Base-by-base conservation (phyloP, 2,329 filamentous ascomycete genomes). In the Cryphonectria japonica region DNA sequence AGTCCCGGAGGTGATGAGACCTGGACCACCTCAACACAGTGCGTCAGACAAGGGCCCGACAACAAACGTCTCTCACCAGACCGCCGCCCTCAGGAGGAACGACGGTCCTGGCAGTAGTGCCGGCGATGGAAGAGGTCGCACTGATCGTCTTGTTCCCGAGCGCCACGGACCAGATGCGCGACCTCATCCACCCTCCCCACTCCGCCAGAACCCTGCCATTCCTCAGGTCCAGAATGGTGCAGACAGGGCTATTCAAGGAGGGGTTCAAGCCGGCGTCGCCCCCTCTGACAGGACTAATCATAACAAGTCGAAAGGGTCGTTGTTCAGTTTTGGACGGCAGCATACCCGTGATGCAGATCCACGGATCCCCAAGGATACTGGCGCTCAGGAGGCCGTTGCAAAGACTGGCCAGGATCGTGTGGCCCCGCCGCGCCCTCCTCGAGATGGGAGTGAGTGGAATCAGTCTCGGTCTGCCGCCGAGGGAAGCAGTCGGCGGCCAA, bases 301-400 rank as follows among this genome's bases (percentile, higher is more conserved):
- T 11, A 43, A 26, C 19, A 46, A 43, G 14, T 34, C 41, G n/a
- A 65, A n/a, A 7, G 63, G 63, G 16, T 22, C 37, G 11, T 26
- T 65, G 7, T 65, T 65, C 63, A 65, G 22, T 22, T 65, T 65
- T 65, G 63, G 63, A 9, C n/a, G 63, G 29, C 41, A 65, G 16
- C 41, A 50, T 65, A 22, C 63, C 29, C 63, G 63, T 50, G 63
- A 65, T 29, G 41, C 43, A 26, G 43, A 34, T 43, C 63, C 26
- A 11, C 26, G 63, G 34, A 5, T 13, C 11, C 16, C 41, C 26
- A 65, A 50, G 29, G 29, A 64, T 32, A n/a, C 39, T 64, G 16
- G 60, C n/a, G 37, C 8, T 32, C 54, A 59, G 54, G 54, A 59
- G 13, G 5, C 34, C 59, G 34, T 34, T 22, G 34, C 32, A 16